Percentiles rank a stretch among this genome's conserved stretches.
These are phyloP conservation scores for Phylloporus scabripes DNA, from an alignment of 768 basidiomycete genomes.

Conservation along the genomic window DNA sequence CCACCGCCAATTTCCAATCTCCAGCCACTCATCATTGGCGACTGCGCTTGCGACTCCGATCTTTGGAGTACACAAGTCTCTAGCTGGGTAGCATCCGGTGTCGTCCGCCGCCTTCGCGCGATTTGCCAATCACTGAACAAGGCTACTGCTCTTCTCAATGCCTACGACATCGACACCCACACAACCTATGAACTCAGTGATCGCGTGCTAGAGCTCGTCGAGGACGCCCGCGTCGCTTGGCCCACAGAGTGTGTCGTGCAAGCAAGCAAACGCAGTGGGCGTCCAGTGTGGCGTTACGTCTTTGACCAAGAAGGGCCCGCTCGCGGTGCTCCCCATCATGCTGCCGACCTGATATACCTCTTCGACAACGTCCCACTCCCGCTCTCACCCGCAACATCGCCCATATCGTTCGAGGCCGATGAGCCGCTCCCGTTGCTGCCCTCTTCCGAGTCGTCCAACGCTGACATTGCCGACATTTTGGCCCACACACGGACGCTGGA, in stretches of 20 bases:
- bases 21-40: slow-evolving; percentile 74
- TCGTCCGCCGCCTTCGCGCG: slow-evolving; percentile 65
- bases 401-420: slow-evolving; percentile 33
- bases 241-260: slow-evolving; percentile 62
- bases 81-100: slow-evolving; percentile 56
- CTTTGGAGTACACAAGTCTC: slow-evolving; percentile 58
- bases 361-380: slow-evolving; percentile 71
- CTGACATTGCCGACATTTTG: slow-evolving; percentile 15
- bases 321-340: slow-evolving; percentile 61
- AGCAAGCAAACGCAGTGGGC: slow-evolving; percentile 45
- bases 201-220: slow-evolving; percentile 65
- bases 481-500: slow-evolving; percentile 17
- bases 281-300: slow-evolving; percentile 72
- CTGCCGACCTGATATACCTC: slow-evolving; percentile 68
- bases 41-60: slow-evolving; percentile 59
- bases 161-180: slow-evolving; percentile 64
- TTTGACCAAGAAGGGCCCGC: slow-evolving; percentile 78
- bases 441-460: slow-evolving; percentile 25
- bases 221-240: slow-evolving; percentile 73
- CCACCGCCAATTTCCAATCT: slow-evolving; percentile 20
- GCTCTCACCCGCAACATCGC: slow-evolving; percentile 30
- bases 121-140: slow-evolving; percentile 65
- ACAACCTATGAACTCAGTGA: slow-evolving; percentile 65
- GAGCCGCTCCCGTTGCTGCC: slow-evolving; percentile 26
- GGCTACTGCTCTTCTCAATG: slow-evolving; percentile 55